Conservation (phyloP, 2,329 filamentous ascomycete genomes). For the Monosporascus sp. region DNA sequence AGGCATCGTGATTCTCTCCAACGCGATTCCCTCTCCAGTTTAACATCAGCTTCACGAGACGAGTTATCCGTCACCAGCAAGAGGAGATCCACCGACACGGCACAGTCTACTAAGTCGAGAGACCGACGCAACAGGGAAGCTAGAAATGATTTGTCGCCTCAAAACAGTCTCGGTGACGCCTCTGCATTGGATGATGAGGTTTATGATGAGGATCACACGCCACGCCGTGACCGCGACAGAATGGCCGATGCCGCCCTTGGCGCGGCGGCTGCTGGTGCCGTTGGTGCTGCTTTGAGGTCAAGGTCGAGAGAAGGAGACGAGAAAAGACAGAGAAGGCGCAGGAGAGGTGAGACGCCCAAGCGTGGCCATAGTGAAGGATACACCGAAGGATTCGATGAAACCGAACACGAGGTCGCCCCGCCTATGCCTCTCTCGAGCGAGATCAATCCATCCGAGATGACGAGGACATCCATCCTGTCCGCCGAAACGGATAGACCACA, state of each 20-base stretch:
- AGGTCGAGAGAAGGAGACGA: constrained; percentile 40
- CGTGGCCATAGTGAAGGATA: constrained; percentile 40
- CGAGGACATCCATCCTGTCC: constrained; percentile 79
- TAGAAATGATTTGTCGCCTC: constrained; percentile 48
- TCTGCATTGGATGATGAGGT: constrained; percentile 37
- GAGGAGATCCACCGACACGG: constrained; percentile 45
- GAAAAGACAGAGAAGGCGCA: constrained; percentile 45
- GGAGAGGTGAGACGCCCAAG: constrained; percentile 44
- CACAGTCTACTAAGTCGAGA: constrained; percentile 44
- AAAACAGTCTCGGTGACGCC: constrained; percentile 41
- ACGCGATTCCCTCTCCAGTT: constrained; percentile 48
- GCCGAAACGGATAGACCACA: constrained; percentile 69
- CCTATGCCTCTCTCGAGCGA: constrained; percentile 88
- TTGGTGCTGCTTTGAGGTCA: constrained; percentile 32
- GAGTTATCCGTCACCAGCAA: constrained; percentile 47
- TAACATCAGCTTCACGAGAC: constrained; percentile 48
- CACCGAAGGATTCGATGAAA: constrained; percentile 45
- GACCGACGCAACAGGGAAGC: constrained; percentile 47
- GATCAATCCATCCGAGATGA: constrained; percentile 79
- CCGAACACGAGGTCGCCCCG: constrained; percentile 54
- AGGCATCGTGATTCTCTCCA: constrained; percentile 38
- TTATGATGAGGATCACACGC: constrained; percentile 38
- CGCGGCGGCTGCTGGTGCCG: constrained; percentile 35
- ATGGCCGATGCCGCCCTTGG: constrained; percentile 35
- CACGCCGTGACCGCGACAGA: constrained; percentile 36